These are phyloP conservation scores for Psilocybe mexicana DNA, from an alignment of 1,284 basidiomycete genomes.

Conservation along the genomic window DNA sequence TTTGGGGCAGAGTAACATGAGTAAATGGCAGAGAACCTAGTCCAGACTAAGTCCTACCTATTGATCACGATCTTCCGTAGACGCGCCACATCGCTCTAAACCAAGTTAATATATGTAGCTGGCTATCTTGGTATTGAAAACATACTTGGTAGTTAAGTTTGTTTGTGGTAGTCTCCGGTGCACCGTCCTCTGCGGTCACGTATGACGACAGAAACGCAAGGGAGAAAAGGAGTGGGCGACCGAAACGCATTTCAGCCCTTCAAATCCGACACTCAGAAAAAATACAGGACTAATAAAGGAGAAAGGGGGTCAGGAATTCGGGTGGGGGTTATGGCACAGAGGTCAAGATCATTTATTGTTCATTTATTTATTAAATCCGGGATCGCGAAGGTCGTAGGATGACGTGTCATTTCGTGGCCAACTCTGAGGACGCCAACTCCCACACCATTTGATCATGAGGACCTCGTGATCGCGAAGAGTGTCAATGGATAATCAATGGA, in stretches of 20 bases:
- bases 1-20: conserved; percentile 31
- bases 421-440: conserved; percentile 6
- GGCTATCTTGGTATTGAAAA: conserved; percentile 5
- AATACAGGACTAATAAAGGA: neutral
- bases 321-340: neutral
- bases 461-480: conserved; percentile 20
- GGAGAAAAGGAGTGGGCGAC: conserved; percentile 52
- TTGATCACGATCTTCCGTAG: conserved; percentile 92
- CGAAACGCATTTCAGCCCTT: conserved; percentile 55
- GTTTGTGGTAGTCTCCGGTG: conserved; percentile 36
- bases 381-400: conserved; percentile 9
- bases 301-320: neutral
- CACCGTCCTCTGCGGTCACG: conserved; percentile 52
- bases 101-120: conserved; percentile 2
- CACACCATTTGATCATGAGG: neutral
- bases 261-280: conserved; percentile 3
- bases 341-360: neutral
- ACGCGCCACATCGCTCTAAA: conserved; percentile 87
- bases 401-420: conserved; percentile 30
- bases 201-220: conserved; percentile 50
- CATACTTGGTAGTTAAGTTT: conserved; percentile 82
- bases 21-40: neutral
- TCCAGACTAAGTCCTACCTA: conserved; percentile 45
- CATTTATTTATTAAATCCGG: neutral
- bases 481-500: too few species aligned